Conservation (phyloP, 2,329 filamentous ascomycete genomes). For the Trichoderma sp. region DNA sequence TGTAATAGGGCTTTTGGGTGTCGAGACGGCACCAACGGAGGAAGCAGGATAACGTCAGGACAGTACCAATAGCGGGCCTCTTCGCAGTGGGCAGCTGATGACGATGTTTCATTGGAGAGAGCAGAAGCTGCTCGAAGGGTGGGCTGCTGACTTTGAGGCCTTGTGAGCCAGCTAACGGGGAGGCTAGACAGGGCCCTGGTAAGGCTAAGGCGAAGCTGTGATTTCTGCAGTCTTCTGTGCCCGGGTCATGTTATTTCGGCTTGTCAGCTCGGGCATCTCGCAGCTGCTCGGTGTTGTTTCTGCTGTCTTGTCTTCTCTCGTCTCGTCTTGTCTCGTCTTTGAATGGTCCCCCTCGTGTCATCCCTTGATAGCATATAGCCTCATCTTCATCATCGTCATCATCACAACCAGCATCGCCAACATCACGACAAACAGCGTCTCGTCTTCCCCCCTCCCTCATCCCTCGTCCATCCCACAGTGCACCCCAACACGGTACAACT, state of each 20-base stretch:
- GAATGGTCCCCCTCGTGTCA: not conserved
- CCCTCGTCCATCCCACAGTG: conserved; percentile 8
- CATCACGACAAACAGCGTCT: not conserved
- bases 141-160: conserved; percentile 13
- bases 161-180: conserved; percentile 7
- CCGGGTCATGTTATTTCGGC: not conserved
- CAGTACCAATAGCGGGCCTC: conserved; percentile 18
- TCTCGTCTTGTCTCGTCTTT: not conserved
- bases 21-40: conserved; percentile 5
- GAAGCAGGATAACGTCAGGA: conserved; percentile 19
- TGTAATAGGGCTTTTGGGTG: not conserved
- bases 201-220: not conserved
- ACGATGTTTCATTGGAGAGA: conserved; percentile 11
- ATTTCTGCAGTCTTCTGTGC: not conserved
- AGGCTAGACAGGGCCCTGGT: conserved; percentile 13
- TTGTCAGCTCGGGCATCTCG: not conserved
- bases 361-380: not conserved
- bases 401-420: not conserved
- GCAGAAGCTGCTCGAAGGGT: not conserved
- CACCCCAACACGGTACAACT: conserved; percentile 1
- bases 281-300: not conserved
- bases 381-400: not conserved
- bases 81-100: conserved; percentile 19
- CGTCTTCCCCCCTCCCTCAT: not conserved
- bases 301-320: not conserved